Evolutionary conservation across 495 filamentous ascomycete species (phyloP).

Genomic region (Tuber umbilicatum): DNA sequence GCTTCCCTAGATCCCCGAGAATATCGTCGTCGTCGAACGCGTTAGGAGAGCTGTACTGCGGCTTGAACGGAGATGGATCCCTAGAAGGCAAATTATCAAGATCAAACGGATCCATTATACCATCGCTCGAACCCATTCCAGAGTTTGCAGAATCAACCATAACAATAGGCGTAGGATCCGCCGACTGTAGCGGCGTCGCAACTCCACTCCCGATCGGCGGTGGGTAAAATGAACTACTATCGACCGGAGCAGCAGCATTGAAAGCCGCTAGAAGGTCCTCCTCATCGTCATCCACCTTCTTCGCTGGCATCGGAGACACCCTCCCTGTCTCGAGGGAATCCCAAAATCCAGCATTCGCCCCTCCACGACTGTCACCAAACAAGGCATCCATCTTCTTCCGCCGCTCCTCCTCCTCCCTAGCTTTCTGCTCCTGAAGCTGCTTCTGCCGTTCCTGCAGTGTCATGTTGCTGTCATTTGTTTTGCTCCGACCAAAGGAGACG

Average conservation of each 20-base stretch:
- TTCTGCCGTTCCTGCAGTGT: conserved; percentile 81
- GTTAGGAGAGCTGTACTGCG: conserved; percentile 41
- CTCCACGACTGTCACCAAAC: conserved; percentile 57
- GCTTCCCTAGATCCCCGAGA: conserved; percentile 75
- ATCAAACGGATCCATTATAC: conserved; percentile 60
- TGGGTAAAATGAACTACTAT: conserved; percentile 56
- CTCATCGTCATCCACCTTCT: conserved; percentile 41
- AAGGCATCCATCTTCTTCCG: conserved; percentile 62
- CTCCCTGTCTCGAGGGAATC: conserved; percentile 31
- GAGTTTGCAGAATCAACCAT: background rate
- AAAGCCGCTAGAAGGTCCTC: conserved; percentile 60
- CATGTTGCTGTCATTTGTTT: conserved; percentile 58
- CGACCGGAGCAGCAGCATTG: conserved; percentile 53
- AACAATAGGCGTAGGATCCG: background rate
- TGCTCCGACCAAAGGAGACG: conserved; percentile 66
- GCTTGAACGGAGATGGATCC: conserved; percentile 45
- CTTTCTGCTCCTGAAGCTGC: conserved; percentile 68
- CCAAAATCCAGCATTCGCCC: conserved; percentile 32
- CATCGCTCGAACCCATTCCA: background rate
- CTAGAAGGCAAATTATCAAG: conserved; percentile 53
- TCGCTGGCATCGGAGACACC: conserved; percentile 6
- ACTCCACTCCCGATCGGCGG: conserved; percentile 44
- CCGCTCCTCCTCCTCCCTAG: conserved; percentile 65
- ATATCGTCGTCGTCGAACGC: conserved; percentile 70
- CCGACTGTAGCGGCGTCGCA: background rate